Percentiles rank a stretch among this genome's conserved stretches.
These are phyloP conservation scores for Citrus maxima DNA, from an alignment of 345 rosid species.

Conservation along the genomic window DNA sequence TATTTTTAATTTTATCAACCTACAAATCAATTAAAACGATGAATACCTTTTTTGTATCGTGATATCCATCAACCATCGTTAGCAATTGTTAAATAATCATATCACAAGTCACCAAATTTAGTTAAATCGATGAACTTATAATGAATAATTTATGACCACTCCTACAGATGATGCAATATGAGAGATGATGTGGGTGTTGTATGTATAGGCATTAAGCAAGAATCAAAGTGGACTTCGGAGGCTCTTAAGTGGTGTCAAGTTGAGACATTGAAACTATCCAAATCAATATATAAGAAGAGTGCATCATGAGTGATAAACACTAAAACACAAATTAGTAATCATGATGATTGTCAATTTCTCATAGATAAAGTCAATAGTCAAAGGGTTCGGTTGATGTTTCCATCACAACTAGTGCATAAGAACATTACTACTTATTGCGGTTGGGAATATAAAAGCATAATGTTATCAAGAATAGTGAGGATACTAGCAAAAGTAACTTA, in stretches of 20 bases:
- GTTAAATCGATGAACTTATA: too few relatives aligned
- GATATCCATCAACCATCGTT: too few relatives aligned
- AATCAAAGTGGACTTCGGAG: background rate
- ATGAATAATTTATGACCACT: too few relatives aligned
- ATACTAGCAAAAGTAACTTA: background rate
- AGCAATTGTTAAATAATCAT: too few relatives aligned
- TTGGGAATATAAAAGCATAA: background rate
- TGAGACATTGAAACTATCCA: background rate
- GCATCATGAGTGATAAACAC: background rate
- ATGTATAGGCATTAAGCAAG: background rate
- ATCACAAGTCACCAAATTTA: too few relatives aligned
- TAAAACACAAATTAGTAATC: too few relatives aligned
- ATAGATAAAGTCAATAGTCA: background rate
- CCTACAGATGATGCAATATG: background rate
- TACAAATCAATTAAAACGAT: too few relatives aligned
- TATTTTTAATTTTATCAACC: background rate
- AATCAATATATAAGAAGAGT: background rate
- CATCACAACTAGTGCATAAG: background rate
- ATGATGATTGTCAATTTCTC: background rate
- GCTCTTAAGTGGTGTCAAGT: background rate
- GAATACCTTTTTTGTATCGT: too few relatives aligned
- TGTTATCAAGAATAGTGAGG: background rate
- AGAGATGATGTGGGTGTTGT: background rate
- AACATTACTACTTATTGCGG: background rate
- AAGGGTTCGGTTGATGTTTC: background rate